Percentiles rank a stretch among this genome's conserved stretches.
These are phyloP conservation scores for Aspergillus sp. DNA, from an alignment of 2,329 filamentous ascomycete genomes.

Conservation along the genomic window DNA sequence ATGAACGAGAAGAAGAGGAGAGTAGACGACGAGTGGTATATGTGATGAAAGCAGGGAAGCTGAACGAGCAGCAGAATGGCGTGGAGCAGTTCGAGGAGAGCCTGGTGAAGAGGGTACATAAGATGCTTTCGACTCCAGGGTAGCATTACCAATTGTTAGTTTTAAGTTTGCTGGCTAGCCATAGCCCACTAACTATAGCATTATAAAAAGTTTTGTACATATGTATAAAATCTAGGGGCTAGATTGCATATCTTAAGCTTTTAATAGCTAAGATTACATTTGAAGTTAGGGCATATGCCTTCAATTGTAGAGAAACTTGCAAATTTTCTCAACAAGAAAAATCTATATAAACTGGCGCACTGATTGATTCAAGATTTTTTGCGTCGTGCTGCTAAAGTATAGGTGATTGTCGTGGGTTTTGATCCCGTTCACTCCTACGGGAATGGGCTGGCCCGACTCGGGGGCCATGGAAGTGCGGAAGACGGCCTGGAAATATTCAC, in stretches of 20 bases:
- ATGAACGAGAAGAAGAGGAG: slow-evolving; percentile 35
- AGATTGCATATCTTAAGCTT: too few species aligned
- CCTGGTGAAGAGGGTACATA: slow-evolving; percentile 52
- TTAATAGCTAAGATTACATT: too few species aligned
- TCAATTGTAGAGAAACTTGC: too few species aligned
- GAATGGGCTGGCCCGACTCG: neutral
- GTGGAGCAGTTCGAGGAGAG: slow-evolving; percentile 58
- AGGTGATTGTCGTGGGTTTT: slow-evolving; percentile 1
- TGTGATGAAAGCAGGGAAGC: slow-evolving; percentile 50
- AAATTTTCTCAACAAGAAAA: too few species aligned
- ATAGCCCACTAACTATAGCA: too few species aligned
- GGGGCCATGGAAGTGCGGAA: slow-evolving; percentile 1
- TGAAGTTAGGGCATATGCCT: too few species aligned
- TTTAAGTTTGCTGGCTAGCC: too few species aligned
- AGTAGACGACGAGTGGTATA: slow-evolving; percentile 50
- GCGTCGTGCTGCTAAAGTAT: slow-evolving; percentile 4
- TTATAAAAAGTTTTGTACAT: too few species aligned
- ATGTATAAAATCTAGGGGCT: too few species aligned
- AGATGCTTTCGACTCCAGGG: slow-evolving; percentile 25
- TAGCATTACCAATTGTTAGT: neutral
- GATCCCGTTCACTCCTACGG: slow-evolving; percentile 5
- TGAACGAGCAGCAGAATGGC: slow-evolving; percentile 50
- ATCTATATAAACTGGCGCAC: too few species aligned
- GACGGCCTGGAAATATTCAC: neutral
- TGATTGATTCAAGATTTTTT: neutral